phyloP scores from a whole-genome alignment of 352 stramenopile genomes.

The Elongisporangium prolatum region DNA sequence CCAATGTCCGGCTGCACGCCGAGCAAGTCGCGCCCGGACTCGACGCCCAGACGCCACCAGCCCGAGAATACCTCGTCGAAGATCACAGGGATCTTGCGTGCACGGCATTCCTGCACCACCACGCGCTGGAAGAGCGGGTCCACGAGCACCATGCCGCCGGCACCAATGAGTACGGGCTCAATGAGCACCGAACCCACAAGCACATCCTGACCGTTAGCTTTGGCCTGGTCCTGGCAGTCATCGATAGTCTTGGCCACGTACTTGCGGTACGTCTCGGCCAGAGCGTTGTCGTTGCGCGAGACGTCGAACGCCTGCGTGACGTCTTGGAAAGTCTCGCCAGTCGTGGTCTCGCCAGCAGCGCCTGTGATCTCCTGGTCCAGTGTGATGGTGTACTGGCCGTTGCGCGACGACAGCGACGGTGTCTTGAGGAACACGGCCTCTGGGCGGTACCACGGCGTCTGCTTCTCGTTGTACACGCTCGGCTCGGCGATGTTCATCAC shows the following conservation, averaged over 20 bases:
- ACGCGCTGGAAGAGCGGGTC: slow-evolving; percentile 91
- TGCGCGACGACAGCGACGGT: slow-evolving; percentile 59
- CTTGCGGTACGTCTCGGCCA: slow-evolving; percentile 53
- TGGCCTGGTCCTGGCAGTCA: slow-evolving; percentile 13
- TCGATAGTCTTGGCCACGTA: slow-evolving; percentile 62
- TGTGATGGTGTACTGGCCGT: slow-evolving; percentile 53
- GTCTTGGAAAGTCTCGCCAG: slow-evolving; percentile 28
- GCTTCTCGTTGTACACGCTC: slow-evolving; percentile 89
- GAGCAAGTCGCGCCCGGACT: slow-evolving; percentile 82
- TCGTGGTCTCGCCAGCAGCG: slow-evolving; percentile 8
- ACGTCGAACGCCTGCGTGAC: slow-evolving; percentile 56
- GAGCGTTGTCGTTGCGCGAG: slow-evolving; percentile 22
- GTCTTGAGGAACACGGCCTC: slow-evolving; percentile 80
- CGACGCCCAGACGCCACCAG: slow-evolving; percentile 86
- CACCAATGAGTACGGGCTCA: slow-evolving; percentile 89
- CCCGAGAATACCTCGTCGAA: slow-evolving; percentile 92
- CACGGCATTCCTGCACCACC: slow-evolving; percentile 72
- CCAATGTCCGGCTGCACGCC: slow-evolving; percentile 86
- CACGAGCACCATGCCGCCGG: slow-evolving; percentile 86
- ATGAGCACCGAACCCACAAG: slow-evolving; percentile 77
- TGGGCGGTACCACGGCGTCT: slow-evolving; percentile 90
- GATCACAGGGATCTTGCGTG: slow-evolving; percentile 83
- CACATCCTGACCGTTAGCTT: slow-evolving; percentile 19
- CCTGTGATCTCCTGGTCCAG: slow-evolving; percentile 45
- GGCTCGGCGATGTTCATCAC: slow-evolving; percentile 90